Evolutionary conservation across 768 basidiomycete genomes (phyloP).

Genomic region (Lanmaoa pseudosensibilis): DNA sequence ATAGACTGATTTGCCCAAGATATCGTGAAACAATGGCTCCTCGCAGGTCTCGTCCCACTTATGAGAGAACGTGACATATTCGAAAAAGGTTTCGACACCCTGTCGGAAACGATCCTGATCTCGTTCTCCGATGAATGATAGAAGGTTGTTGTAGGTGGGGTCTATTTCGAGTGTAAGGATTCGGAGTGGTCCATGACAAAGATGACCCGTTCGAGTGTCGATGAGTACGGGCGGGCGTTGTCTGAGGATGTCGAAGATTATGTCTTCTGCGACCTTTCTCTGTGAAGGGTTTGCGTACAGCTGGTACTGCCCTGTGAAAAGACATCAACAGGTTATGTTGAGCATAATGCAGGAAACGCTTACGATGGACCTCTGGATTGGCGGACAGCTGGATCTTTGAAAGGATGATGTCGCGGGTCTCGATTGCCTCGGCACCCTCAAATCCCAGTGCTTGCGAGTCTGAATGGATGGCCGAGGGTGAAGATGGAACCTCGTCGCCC

Average conservation of each 20-base stretch:
- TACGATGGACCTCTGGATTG: slow-evolving; percentile 4
- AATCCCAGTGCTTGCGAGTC: not conserved
- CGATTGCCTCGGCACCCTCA: not conserved
- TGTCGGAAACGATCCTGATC: not conserved
- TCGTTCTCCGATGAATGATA: not conserved
- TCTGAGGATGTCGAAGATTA: not conserved
- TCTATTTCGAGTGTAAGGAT: slow-evolving; percentile 7
- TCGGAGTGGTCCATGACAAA: slow-evolving; percentile 1
- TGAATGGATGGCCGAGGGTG: not conserved
- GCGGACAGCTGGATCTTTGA: not conserved
- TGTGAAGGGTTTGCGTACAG: not conserved
- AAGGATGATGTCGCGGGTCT: not conserved
- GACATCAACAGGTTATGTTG: not conserved
- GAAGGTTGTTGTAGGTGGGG: not conserved
- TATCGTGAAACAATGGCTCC: slow-evolving; percentile 1
- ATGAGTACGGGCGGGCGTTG: slow-evolving; percentile 3
- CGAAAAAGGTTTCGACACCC: slow-evolving; percentile 4
- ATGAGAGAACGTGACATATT: slow-evolving; percentile 12
- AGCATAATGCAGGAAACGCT: not conserved
- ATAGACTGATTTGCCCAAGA: slow-evolving; percentile 1
- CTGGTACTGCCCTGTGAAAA: not conserved
- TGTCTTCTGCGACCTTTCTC: not conserved
- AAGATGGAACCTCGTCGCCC: not conserved
- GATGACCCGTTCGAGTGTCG: slow-evolving; percentile 1
- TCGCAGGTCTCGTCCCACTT: slow-evolving; percentile 4